Evolutionary conservation across 1,139 yeast genomes (phyloP), one percentile per base, ranked within the genome.

Genomic region (Hansenula anomala): DNA sequence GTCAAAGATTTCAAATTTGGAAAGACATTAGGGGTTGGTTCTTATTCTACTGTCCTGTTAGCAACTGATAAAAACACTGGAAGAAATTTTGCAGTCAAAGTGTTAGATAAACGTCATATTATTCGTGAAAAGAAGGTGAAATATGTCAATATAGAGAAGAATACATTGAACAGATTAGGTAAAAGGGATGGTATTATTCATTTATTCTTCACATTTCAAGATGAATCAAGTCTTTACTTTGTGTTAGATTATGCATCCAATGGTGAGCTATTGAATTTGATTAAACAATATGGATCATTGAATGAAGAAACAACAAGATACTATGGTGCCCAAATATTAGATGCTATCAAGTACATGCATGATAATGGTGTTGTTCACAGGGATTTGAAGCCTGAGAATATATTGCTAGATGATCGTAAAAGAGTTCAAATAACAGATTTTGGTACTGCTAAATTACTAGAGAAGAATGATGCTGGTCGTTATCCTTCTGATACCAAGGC

Each of bases 361-460:
- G 61, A 64, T 17, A 73, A 69, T 42, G 98, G 98, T 11, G 85
- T 94, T 16, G 79, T 92, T 34, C 99, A 92, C 59, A 75, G 99
- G 46, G 99, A 92, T 61, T 71, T 92, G 49, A 92, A 92, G 63
- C 99, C 99, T 0, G 99, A 92, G 55, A 92, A 92, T 56, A 81
- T 84, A 29, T 66, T 92, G 47, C 77, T 94, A 39, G 95, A 90
- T 51, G 72, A 73, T 44, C 80, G 85, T 42, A 80, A 85, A 78
- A 80, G 86, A 48, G 71, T 92, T 43, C 89, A 89, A 60, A 76
- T 94, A 40, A 92, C 98, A n/a, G 99, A 94, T 63, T 94, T 94
- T 62, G 99, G 99, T 20, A 94, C 98, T 1, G 98, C 98, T 2
- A 90, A 89, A 59, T 64, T 94, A 26, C 63, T 92, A 37, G 80